Evolutionary conservation across 1,284 basidiomycete genomes (phyloP).

Genomic region (Trichosporon ovoides): DNA sequence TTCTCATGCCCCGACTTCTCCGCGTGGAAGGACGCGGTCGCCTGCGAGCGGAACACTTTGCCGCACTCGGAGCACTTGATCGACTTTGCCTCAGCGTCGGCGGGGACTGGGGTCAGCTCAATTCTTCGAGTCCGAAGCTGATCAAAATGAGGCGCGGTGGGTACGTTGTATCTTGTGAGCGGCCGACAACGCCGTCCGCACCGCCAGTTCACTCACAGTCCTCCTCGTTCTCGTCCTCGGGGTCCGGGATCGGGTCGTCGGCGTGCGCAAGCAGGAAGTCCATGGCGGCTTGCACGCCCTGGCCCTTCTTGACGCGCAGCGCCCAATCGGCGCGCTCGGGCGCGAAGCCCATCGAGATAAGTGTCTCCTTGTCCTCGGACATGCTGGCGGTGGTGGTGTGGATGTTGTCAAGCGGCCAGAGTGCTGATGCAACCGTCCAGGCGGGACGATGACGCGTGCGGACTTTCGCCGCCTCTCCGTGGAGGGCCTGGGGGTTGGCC

Average conservation of each 20-base stretch:
- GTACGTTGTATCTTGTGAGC: too few relatives aligned
- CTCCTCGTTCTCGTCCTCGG: slow-evolving; percentile 65
- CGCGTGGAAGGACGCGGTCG: slow-evolving; percentile 86
- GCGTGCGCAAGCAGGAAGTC: slow-evolving; percentile 77
- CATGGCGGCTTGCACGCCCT: slow-evolving; percentile 80
- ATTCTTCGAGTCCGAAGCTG: slow-evolving; percentile 24
- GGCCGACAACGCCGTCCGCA: slow-evolving; percentile 32
- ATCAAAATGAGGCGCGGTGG: too few relatives aligned
- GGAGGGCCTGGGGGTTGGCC: not conserved
- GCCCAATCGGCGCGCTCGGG: slow-evolving; percentile 80
- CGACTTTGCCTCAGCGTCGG: slow-evolving; percentile 24
- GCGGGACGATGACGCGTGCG: not conserved
- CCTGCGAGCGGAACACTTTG: slow-evolving; percentile 81
- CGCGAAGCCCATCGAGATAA: slow-evolving; percentile 82
- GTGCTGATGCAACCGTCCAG: not conserved
- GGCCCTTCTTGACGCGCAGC: slow-evolving; percentile 67
- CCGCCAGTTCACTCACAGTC: slow-evolving; percentile 19
- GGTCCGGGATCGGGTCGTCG: slow-evolving; percentile 67
- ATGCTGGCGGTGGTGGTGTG: slow-evolving; percentile 22
- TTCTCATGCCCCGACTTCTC: slow-evolving; percentile 91
- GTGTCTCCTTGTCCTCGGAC: slow-evolving; percentile 63
- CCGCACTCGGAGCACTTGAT: slow-evolving; percentile 58
- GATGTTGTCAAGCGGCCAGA: not conserved
- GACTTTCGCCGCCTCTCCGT: not conserved
- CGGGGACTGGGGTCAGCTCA: slow-evolving; percentile 19